phyloP scores from a whole-genome alignment of 2,329 filamentous ascomycete species.

The Cordyceps militaris region DNA sequence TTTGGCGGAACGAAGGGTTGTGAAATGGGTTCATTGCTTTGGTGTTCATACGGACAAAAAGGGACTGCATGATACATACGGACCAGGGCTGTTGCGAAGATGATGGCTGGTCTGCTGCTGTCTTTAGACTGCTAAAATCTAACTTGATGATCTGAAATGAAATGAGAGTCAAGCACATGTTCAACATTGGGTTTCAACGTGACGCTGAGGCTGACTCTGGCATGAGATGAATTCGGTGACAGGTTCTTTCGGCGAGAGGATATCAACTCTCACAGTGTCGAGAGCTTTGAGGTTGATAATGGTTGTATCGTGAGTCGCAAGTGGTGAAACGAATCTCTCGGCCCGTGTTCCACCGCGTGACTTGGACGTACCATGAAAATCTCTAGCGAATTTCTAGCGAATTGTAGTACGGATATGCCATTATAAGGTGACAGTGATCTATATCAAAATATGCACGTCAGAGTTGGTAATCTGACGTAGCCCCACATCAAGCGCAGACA shows the following conservation, averaged over 20 bases:
- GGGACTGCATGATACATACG: conserved; percentile 42
- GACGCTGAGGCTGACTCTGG: neutral
- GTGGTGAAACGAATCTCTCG: no score
- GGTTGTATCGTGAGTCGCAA: no score
- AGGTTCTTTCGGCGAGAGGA: no score
- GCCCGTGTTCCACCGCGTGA: no score
- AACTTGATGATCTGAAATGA: conserved; percentile 40
- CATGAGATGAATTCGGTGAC: no score
- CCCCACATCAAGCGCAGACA: conserved; percentile 8
- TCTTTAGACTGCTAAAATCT: conserved; percentile 36
- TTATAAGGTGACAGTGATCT: neutral
- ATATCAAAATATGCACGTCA: conserved; percentile 2
- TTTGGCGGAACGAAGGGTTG: conserved; percentile 22
- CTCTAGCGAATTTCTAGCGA: no score
- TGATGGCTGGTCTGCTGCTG: conserved; percentile 38
- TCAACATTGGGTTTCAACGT: neutral
- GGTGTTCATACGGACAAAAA: conserved; percentile 45
- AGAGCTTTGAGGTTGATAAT: no score
- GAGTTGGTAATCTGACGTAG: neutral
- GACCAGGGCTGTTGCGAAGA: conserved; percentile 20
- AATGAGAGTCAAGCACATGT: conserved; percentile 31
- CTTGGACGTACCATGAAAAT: no score
- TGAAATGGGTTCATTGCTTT: conserved; percentile 40
- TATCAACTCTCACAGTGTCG: no score
- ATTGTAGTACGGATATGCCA: no score